Percentiles rank a stretch among this genome's conserved stretches.
These are phyloP conservation scores for Geoglossum glabrum DNA, from an alignment of 495 filamentous ascomycete species.

Conservation along the genomic window DNA sequence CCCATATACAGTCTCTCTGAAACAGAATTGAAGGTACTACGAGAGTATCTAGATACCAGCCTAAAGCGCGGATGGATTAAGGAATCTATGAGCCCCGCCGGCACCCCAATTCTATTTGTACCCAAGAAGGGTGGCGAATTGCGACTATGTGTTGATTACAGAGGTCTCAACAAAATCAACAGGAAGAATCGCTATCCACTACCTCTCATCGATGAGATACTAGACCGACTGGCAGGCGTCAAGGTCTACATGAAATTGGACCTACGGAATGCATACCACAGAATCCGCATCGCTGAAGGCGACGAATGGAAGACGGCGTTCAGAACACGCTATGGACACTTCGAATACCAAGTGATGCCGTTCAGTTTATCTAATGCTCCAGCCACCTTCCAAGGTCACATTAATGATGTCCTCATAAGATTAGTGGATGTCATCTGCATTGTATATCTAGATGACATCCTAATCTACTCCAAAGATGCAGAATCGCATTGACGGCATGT, in stretches of 20 bases:
- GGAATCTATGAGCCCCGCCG: not conserved
- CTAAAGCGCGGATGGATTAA: not conserved
- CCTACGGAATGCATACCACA: constrained; percentile 2
- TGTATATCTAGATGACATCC: not conserved
- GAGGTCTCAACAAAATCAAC: not conserved
- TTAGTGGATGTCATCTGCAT: not conserved
- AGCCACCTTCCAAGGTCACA: constrained; percentile 8
- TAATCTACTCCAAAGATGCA: not conserved
- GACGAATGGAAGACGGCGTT: constrained; percentile 14
- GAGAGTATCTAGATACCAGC: not conserved
- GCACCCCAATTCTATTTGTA: constrained; percentile 7
- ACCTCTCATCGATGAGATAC: too few relatives aligned
- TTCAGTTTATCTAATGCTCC: constrained; percentile 11
- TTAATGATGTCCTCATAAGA: constrained; percentile 6
- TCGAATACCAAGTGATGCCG: constrained; percentile 9
- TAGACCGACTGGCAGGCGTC: not conserved
- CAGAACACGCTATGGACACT: constrained; percentile 5
- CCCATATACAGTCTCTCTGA: constrained; percentile 8
- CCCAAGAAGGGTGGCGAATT: constrained; percentile 5
- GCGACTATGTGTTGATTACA: constrained; percentile 1
- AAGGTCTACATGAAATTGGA: constrained; percentile 8
- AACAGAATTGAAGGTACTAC: constrained; percentile 6
- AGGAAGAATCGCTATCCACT: constrained; percentile 2
- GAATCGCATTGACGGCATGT: not conserved
- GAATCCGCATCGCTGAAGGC: constrained; percentile 2